Evolutionary conservation across 129 eudicot species (phyloP).

Genomic region (Pseudognaphalium luteoalbum): DNA sequence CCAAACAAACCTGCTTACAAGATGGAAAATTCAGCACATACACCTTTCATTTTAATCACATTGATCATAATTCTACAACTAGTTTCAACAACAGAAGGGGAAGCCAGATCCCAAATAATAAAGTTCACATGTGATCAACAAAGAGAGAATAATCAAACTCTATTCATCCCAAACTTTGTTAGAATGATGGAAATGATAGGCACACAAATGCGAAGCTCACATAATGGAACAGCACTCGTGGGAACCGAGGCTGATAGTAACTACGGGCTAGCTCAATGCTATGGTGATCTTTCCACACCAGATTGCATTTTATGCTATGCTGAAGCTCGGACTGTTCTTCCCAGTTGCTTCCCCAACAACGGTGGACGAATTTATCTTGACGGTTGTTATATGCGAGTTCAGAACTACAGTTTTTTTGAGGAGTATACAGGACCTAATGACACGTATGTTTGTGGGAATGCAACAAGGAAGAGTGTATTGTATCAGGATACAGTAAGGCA

Average conservation of each 20-base stretch:
- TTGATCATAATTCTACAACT: slow-evolving; percentile 21
- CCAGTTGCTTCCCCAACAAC: slow-evolving; percentile 55
- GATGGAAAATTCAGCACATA: slow-evolving; percentile 6
- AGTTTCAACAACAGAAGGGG: slow-evolving; percentile 35
- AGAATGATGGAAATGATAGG: slow-evolving; percentile 52
- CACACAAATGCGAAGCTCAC: slow-evolving; percentile 37
- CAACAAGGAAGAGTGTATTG: slow-evolving; percentile 28
- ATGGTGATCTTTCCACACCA: slow-evolving; percentile 53
- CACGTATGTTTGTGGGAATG: slow-evolving; percentile 44
- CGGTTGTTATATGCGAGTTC: slow-evolving; percentile 61
- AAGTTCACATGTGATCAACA: slow-evolving; percentile 33
- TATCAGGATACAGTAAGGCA: slow-evolving; percentile 37
- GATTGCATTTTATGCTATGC: slow-evolving; percentile 64
- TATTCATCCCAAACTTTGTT: slow-evolving; percentile 45
- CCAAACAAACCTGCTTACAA: neutral
- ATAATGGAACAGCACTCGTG: slow-evolving; percentile 39
- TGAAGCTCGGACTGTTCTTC: slow-evolving; percentile 52
- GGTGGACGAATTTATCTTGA: slow-evolving; percentile 64
- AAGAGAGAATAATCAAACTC: slow-evolving; percentile 32
- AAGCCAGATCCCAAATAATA: slow-evolving; percentile 46
- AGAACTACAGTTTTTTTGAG: slow-evolving; percentile 47
- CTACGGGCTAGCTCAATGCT: slow-evolving; percentile 61
- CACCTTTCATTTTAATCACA: neutral
- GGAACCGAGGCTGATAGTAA: slow-evolving; percentile 44
- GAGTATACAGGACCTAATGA: slow-evolving; percentile 49